A percentile compares a stretch with the other conserved stretches of the same genome.
Evolutionary conservation across 257 asterid genomes (phyloP).

Genomic region (Phtheirospermum japonicum): DNA sequence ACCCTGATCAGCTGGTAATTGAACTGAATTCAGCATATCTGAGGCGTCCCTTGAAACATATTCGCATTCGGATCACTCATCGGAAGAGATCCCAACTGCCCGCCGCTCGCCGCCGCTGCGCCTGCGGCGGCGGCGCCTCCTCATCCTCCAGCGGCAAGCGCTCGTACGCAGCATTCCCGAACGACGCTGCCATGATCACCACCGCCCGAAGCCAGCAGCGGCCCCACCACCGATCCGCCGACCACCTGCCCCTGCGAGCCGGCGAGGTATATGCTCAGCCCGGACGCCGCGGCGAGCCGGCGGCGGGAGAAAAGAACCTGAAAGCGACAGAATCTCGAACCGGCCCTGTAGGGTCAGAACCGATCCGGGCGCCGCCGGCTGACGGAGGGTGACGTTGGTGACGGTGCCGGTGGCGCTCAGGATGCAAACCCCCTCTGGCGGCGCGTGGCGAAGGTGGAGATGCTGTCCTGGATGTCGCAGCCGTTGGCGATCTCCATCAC

Average conservation of each 20-base stretch:
- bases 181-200: slow-evolving; percentile 53
- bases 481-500: slow-evolving; percentile 50
- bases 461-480: slow-evolving; percentile 44
- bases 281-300: slow-evolving; percentile 51
- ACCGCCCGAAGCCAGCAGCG: slow-evolving; percentile 51
- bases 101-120: slow-evolving; percentile 28
- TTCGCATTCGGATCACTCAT: slow-evolving; percentile 36
- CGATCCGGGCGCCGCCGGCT: slow-evolving; percentile 41
- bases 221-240: slow-evolving; percentile 49
- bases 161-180: slow-evolving; percentile 55
- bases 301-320: slow-evolving; percentile 54
- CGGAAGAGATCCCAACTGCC: slow-evolving; percentile 31
- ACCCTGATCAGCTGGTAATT: slow-evolving; percentile 62
- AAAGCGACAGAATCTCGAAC: slow-evolving; percentile 52
- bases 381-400: slow-evolving; percentile 47
- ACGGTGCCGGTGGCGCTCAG: slow-evolving; percentile 49
- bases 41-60: slow-evolving; percentile 46
- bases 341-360: slow-evolving; percentile 49
- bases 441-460: slow-evolving; percentile 49
- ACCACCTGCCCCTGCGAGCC: slow-evolving; percentile 58
- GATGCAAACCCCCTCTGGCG: slow-evolving; percentile 57
- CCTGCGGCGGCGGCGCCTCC: slow-evolving; percentile 25
- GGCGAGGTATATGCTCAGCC: slow-evolving; percentile 43
- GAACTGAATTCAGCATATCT: slow-evolving; percentile 60
- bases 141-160: slow-evolving; percentile 51